A percentile compares a stretch with the other conserved stretches of the same genome.
These are phyloP conservation scores for Leccinum aurantiacum DNA, from an alignment of 768 basidiomycete genomes.

Conservation along the genomic window DNA sequence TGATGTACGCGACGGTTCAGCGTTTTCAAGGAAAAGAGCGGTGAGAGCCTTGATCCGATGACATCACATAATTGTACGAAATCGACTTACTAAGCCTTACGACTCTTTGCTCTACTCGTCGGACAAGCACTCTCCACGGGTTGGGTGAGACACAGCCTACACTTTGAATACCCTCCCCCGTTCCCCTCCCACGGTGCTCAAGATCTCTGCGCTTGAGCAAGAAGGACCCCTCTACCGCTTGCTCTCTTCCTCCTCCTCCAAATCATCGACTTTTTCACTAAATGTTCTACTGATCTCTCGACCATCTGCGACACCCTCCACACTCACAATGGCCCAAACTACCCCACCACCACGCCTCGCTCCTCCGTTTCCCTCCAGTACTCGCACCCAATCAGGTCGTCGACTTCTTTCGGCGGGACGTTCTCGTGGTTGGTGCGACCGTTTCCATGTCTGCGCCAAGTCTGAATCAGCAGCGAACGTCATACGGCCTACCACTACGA, in stretches of 20 bases:
- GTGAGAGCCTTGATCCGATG: too few relatives aligned
- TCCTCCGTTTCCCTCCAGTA: slow-evolving; percentile 26
- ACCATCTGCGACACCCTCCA: not conserved
- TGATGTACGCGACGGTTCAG: too few relatives aligned
- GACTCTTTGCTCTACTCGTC: slow-evolving; percentile 30
- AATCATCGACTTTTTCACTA: not conserved
- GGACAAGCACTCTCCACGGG: too few relatives aligned
- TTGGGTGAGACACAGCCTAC: too few relatives aligned
- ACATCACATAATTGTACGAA: too few relatives aligned
- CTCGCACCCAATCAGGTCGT: slow-evolving; percentile 19
- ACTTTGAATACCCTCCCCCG: too few relatives aligned
- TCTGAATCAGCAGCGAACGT: not conserved
- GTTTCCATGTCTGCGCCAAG: not conserved
- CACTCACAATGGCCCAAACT: slow-evolving; percentile 25
- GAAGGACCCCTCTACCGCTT: not conserved
- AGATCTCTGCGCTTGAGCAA: slow-evolving; percentile 4
- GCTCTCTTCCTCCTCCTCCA: not conserved
- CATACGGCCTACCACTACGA: not conserved
- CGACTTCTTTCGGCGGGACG: slow-evolving; percentile 30
- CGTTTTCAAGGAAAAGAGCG: too few relatives aligned
- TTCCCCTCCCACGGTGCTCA: too few relatives aligned
- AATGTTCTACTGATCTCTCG: slow-evolving; percentile 4
- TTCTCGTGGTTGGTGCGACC: slow-evolving; percentile 2
- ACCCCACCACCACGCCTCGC: slow-evolving; percentile 29
- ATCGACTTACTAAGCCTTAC: too few relatives aligned